Evolutionary conservation across 140 eudicot species (phyloP).

Genomic region (Ambrosia hybrid): DNA sequence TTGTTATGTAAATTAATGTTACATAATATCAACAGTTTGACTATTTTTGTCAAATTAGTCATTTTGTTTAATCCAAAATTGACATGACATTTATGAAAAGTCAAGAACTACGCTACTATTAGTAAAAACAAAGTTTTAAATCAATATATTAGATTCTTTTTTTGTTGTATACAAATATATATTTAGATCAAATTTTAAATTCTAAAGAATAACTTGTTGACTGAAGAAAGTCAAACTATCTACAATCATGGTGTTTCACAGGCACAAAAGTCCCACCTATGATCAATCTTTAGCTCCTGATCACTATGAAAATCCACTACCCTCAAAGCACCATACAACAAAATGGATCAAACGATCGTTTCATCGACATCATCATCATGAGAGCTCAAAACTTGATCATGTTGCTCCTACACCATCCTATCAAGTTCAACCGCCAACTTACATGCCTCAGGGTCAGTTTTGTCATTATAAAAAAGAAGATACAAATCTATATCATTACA

Average conservation of each 20-base stretch:
- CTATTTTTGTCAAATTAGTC: constrained; percentile 18
- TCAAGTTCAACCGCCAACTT: constrained; percentile 37
- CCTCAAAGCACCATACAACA: constrained; percentile 35
- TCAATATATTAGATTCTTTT: background rate
- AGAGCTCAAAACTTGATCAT: constrained; percentile 35
- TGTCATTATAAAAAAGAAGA: background rate
- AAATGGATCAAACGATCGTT: constrained; percentile 35
- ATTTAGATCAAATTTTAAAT: background rate
- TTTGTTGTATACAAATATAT: background rate
- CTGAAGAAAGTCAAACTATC: constrained; percentile 27
- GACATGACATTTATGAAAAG: background rate
- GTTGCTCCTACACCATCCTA: constrained; percentile 48
- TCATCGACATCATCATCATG: constrained; percentile 43
- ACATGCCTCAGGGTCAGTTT: constrained; percentile 53
- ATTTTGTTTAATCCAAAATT: constrained; percentile 11
- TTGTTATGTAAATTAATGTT: constrained; percentile 26
- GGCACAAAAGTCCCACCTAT: constrained; percentile 29
- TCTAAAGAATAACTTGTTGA: background rate
- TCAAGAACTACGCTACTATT: background rate
- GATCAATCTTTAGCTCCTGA: constrained; percentile 42
- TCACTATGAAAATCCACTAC: constrained; percentile 24
- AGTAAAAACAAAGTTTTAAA: background rate
- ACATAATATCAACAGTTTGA: constrained; percentile 12
- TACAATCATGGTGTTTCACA: constrained; percentile 30
- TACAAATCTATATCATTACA: no score